Evolutionary conservation across 352 stramenopile species (phyloP), one percentile per base, ranked within the genome.

Genomic region (Pythium sp.): DNA sequence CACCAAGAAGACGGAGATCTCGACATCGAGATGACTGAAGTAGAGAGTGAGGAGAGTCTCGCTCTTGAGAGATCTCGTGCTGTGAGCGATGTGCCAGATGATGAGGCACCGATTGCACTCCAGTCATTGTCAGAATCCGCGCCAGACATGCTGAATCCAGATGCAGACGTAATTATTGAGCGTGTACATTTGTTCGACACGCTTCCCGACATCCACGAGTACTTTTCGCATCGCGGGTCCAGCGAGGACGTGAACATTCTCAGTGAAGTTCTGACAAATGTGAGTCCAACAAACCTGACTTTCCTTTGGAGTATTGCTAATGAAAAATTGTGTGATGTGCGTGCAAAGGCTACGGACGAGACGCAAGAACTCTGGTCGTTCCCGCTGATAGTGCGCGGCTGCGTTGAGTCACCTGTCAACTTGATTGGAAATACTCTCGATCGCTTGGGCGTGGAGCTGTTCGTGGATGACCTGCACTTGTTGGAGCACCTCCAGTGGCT

Each of bases 401-500:
- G 74, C 24, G 62, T 92, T 20, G 72, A 77, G 9, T 54, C 69
- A 46, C 82, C 82, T 22, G 74, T 92, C 9, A 51, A 66, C 7
- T 61, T 75, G 3, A 58, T 90, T 26, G 64, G 74, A 22, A 56
- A 78, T 2, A 77, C 76, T 12, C 71, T 92, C 7, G 81, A 94
- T 30, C 61, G 73, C 5, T 64, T 86, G 34, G 79, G 81, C 0
- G 55, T 91, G 15, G 59, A 73, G 20, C 78, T 79, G 28, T 80
- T 91, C 65, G 64, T 78, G 18, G 64, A 70, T 2, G 77, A 81
- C 2, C 63, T 91, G 5, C 55, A 78, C 3, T 18, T 92, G 20
- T 64, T 83, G 57, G 63, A 73, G 26, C 82, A 94, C 56, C 67
- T 91, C 12, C 54, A 72, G 30, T 91, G 84, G 84, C 62, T 92